Evolutionary conservation across 2,329 filamentous ascomycete species (phyloP).

Genomic region (Aspergillus awamori): DNA sequence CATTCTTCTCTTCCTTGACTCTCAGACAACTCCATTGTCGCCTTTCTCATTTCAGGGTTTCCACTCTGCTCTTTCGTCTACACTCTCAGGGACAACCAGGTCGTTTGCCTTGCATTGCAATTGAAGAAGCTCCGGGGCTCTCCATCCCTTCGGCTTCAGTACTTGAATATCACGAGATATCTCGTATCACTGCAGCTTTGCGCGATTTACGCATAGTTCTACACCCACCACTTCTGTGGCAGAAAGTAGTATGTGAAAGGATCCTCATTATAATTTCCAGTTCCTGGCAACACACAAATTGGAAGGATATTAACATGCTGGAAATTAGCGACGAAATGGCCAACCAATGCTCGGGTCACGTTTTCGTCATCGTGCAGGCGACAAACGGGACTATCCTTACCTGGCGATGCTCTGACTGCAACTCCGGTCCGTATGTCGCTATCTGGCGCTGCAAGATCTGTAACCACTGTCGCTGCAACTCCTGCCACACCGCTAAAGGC

Average conservation of each 20-base stretch:
- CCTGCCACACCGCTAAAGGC: slow-evolving; percentile 42
- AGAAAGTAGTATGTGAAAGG: background rate
- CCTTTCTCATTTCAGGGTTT: background rate
- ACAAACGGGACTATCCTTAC: slow-evolving; percentile 48
- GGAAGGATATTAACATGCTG: slow-evolving; percentile 9
- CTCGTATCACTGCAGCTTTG: background rate
- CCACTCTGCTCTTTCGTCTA: background rate
- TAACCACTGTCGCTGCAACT: slow-evolving; percentile 45
- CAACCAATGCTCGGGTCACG: slow-evolving; percentile 44
- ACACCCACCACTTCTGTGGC: too few relatives aligned
- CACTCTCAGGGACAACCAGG: background rate
- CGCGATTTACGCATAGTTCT: background rate
- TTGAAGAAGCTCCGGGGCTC: background rate
- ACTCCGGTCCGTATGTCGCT: slow-evolving; percentile 44
- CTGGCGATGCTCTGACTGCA: slow-evolving; percentile 49
- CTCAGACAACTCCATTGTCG: background rate
- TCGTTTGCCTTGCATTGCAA: background rate
- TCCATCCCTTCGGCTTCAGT: background rate
- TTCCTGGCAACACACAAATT: background rate
- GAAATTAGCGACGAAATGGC: slow-evolving; percentile 34
- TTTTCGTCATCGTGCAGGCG: slow-evolving; percentile 43
- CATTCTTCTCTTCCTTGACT: background rate
- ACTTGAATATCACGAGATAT: background rate
- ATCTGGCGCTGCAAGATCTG: slow-evolving; percentile 50
- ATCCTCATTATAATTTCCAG: background rate